Base-by-base conservation (phyloP, 768 basidiomycete species). In the Dioszegia hungarica region DNA sequence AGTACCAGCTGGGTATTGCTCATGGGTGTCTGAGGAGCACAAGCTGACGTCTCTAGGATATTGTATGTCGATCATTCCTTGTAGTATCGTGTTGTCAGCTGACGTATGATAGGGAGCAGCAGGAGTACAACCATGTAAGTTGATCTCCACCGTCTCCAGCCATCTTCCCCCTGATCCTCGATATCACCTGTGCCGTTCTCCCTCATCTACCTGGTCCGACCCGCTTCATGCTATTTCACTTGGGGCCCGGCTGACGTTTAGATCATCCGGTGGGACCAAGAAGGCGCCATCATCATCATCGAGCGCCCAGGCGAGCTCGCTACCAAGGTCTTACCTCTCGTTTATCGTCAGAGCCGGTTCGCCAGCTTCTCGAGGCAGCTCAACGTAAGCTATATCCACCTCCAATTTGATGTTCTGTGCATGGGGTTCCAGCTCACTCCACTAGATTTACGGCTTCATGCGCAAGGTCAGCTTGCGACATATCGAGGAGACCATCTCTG, bases 391-490 rank as follows among this genome's bases (percentile, higher is more conserved):
- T 74, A 64, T 64, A 4, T 25, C 24, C 4, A 3, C 11, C 19
- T 38, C 14, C 27, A 19, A n/a, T 20, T 33, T 19, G 25, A 20
- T 40, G 5, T 48, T 15, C 22, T 20, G 56, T 12, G 31, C 29
- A 8, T 4, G 20, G 9, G 58, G 47, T 59, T 50, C 62, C 51
- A 54, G 67, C 55, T 54, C 27, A 54, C 39, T 34, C 10, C 40
- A n/a, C 56, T 68, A 94, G 91, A 95, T 95, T 78, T 95, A 95
- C 80, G 92, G 91, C 64, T 95, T 92, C 81, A 93, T 93, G 89
- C 90, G 91, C 78, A 93, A 94, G 78, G 89, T 94, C 75, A 93
- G 92, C 80, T 82, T 93, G 67, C 43, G 67, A 11, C 66, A 93
- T 79, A 87, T 92, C 76, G 90, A 93, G 80, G 88, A 89, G 61